Base-by-base conservation (phyloP, 106 monocot species). In the Agapanthus africanus region DNA sequence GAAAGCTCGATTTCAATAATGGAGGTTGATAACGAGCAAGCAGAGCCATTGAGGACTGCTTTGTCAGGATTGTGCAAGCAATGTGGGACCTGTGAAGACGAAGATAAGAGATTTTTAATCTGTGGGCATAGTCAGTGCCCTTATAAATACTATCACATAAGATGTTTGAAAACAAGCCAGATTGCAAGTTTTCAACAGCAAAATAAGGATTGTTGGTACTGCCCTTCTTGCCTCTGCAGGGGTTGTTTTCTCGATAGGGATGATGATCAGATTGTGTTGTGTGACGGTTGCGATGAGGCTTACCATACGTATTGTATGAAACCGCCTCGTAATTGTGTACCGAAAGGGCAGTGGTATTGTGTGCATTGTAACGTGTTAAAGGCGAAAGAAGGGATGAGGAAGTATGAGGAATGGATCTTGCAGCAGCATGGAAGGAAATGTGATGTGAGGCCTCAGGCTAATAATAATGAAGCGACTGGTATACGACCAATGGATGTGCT, bases 191-290 rank as follows among this genome's bases (percentile, higher is more conserved):
- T 59, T 54, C 70, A 83, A 15, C 90, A 83, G 66, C 63, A 44
- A 26, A 74, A 67, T 39, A 33, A 42, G 33, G 36, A 47, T 11
- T 81, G 90, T 67, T 90, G 90, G 90, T 90, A 86, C 56, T 90
- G 90, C 80, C 90, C 90, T 15, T 90, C 90, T 1, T 90, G 90
- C 63, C 80, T 90, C 11, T 90, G 90, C 42, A 79, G 90, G 70
- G 75, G 37, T 50, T 90, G 90, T 47, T 71, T 78, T 32, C 27
- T 40, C 0, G 78, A 90, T 35, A 80, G 73, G 44, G 83, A 90
- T 47, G 90, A 90, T 60, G 71, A 81, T 23, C 63, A 78, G 40
- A 90, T 86, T 40, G 83, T 90, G 2, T 69, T 90, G 50, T 90
- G 90, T 54, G 90, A 90, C 81, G 71, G 65, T 37, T 90, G 90